These are phyloP conservation scores for Thinopyrum elongatum DNA, from an alignment of 176 grass and related monocot species.

Conservation along the genomic window DNA sequence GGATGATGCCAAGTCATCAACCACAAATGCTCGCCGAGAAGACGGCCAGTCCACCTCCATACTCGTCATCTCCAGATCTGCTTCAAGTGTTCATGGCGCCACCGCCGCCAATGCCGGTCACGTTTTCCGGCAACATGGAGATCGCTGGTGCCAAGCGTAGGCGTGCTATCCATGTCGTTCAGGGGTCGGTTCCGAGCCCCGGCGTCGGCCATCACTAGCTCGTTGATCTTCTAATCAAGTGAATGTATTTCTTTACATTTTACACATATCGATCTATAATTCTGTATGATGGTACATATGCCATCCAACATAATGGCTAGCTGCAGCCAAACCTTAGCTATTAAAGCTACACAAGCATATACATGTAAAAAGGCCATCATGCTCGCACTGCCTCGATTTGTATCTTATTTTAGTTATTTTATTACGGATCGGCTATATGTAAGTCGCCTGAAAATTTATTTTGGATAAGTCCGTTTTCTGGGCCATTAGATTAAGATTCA, in stretches of 20 bases:
- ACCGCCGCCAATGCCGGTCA: neutral
- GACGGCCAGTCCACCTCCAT: neutral
- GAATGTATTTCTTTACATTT: neutral
- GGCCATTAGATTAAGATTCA: too few relatives aligned
- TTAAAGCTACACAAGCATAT: neutral
- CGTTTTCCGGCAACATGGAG: neutral
- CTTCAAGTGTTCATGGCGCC: constrained; percentile 10
- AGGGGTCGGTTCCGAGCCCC: constrained; percentile 51
- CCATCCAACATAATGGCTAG: neutral
- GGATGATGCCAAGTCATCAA: constrained; percentile 30
- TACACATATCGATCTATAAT: neutral
- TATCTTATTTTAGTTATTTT: neutral
- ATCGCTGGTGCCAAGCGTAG: neutral
- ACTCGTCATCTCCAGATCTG: too few relatives aligned
- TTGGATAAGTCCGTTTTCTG: too few relatives aligned
- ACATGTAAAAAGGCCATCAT: neutral
- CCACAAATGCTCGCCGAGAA: neutral
- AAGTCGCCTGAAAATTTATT: too few relatives aligned
- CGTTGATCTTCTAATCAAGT: neutral
- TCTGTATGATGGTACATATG: neutral
- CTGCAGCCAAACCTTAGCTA: neutral
- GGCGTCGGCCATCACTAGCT: constrained; percentile 52
- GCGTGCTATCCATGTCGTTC: neutral
- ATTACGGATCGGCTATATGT: too few relatives aligned
- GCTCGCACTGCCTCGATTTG: neutral